Percentiles rank a stretch among this genome's conserved stretches.
Conservation (phyloP, 176 grass and related monocot species). For the Eleusine indica region DNA sequence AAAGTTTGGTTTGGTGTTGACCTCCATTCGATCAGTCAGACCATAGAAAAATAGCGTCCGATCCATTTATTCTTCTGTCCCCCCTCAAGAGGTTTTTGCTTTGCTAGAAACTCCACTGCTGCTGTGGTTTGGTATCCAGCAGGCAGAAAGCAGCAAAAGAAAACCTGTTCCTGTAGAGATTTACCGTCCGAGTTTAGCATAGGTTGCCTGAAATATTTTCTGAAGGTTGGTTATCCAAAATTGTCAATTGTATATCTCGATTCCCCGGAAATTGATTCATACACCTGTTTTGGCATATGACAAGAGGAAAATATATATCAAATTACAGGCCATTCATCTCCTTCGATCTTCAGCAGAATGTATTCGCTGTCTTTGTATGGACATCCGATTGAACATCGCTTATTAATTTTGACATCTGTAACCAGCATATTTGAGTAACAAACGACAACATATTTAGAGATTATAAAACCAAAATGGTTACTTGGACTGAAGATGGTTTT, state of each 20-base stretch:
- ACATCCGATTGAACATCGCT: no score
- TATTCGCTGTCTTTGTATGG: background rate
- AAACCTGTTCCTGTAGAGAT: conserved; percentile 58
- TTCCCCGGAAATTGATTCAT: conserved; percentile 37
- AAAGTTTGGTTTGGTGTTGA: background rate
- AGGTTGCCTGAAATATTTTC: conserved; percentile 48
- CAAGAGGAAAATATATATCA: conserved; percentile 49
- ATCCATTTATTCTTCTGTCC: conserved; percentile 25
- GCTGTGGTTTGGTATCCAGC: conserved; percentile 29
- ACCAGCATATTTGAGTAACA: no score
- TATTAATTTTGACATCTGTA: no score
- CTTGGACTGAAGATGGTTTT: no score
- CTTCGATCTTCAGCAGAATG: background rate
- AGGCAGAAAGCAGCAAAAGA: conserved; percentile 39
- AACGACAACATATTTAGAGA: no score
- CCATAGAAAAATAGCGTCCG: conserved; percentile 26
- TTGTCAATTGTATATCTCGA: conserved; percentile 62
- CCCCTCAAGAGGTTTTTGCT: conserved; percentile 36
- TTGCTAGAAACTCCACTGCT: conserved; percentile 35
- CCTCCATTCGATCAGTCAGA: conserved; percentile 2
- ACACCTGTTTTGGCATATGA: conserved; percentile 55
- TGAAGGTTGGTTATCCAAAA: conserved; percentile 46
- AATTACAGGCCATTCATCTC: conserved; percentile 40
- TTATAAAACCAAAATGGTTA: no score
- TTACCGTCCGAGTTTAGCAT: conserved; percentile 42